Conservation (phyloP, 371 early-diverging fungal genomes). For the Syncephalastrum monosporum region DNA sequence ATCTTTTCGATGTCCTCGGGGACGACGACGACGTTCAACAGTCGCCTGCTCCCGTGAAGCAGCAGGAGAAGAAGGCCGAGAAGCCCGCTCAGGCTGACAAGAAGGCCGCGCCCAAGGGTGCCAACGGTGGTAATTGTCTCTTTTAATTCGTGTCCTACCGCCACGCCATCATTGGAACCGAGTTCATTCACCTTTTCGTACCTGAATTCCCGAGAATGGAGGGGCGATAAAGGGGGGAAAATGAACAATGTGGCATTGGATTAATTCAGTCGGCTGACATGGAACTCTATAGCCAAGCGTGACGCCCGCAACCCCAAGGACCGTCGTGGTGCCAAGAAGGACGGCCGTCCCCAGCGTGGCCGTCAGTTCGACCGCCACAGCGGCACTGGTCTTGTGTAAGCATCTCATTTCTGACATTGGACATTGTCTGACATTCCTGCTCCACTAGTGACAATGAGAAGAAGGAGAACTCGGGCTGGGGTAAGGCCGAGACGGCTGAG, state of each 20-base stretch:
- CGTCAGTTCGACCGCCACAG: constrained; percentile 84
- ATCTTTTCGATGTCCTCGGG: constrained; percentile 65
- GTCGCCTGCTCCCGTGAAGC: constrained; percentile 39
- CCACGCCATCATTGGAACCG: constrained; percentile 11
- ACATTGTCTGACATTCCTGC: not conserved
- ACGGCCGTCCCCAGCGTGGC: constrained; percentile 49
- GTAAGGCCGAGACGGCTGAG: constrained; percentile 54
- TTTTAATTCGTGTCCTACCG: not conserved
- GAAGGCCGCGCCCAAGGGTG: constrained; percentile 14
- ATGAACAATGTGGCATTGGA: too few species aligned
- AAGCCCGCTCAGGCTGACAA: constrained; percentile 29
- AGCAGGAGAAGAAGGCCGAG: constrained; percentile 31
- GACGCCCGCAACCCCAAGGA: constrained; percentile 17
- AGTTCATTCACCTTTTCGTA: constrained; percentile 3
- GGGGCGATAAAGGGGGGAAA: too few species aligned
- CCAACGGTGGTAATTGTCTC: constrained; percentile 24
- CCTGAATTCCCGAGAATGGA: constrained; percentile 3
- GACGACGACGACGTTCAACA: constrained; percentile 55
- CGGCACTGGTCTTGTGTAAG: constrained; percentile 69
- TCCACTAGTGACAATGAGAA: constrained; percentile 68
- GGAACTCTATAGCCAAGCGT: constrained; percentile 9
- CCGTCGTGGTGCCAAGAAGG: constrained; percentile 53
- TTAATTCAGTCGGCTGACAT: too few species aligned
- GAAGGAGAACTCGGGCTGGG: constrained; percentile 85
- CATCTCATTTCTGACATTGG: constrained; percentile 1